Conservation (phyloP, 176 grass and related monocot genomes). For the Tillandsia leiboldiana region DNA sequence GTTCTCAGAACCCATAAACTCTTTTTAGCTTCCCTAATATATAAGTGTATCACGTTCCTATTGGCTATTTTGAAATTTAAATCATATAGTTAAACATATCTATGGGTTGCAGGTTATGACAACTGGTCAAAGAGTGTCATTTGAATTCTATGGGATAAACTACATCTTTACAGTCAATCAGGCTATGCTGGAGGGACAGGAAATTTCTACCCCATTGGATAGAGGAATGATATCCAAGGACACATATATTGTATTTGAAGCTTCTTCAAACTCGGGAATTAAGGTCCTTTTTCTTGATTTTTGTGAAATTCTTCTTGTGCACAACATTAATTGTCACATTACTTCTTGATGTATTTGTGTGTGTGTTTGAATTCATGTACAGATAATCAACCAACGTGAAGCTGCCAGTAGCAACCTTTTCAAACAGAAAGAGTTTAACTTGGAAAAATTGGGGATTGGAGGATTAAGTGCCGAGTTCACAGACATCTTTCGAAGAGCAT, state of each 20-base stretch:
- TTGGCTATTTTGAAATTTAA: too few relatives aligned
- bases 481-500: slow-evolving; percentile 95
- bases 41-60: too few relatives aligned
- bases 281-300: slow-evolving; percentile 45
- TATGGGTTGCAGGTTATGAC: slow-evolving; percentile 51
- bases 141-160: slow-evolving; percentile 96
- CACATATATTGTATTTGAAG: slow-evolving; percentile 95
- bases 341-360: background rate
- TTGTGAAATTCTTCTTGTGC: background rate
- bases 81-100: too few relatives aligned
- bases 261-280: slow-evolving; percentile 91
- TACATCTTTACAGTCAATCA: slow-evolving; percentile 92
- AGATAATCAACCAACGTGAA: slow-evolving; percentile 93
- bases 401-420: slow-evolving; percentile 97
- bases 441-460: slow-evolving; percentile 95
- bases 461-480: slow-evolving; percentile 85
- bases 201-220: slow-evolving; percentile 55
- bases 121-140: slow-evolving; percentile 77
- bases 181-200: slow-evolving; percentile 79
- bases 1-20: too few relatives aligned
- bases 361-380: slow-evolving; percentile 10
- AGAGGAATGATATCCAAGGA: slow-evolving; percentile 76
- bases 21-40: too few relatives aligned
- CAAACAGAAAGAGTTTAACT: slow-evolving; percentile 92
- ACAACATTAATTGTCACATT: background rate